Conservation (phyloP, 495 filamentous ascomycete species). For the Neurospora pannonica region DNA sequence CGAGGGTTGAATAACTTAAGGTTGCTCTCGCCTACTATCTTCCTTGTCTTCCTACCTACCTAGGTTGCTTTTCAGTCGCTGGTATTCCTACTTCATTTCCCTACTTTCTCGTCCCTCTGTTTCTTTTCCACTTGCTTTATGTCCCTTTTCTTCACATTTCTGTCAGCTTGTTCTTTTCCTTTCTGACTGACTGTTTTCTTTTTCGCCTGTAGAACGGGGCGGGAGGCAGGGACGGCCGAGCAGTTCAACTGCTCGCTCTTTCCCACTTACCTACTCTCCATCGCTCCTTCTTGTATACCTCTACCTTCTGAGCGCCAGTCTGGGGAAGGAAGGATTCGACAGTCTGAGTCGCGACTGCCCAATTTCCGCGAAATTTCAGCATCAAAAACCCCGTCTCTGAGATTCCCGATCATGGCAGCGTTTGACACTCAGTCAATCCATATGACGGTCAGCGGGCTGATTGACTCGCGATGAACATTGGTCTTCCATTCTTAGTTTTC, state of each 20-base stretch:
- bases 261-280: background rate
- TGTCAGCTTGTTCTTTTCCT: background rate
- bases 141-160: background rate
- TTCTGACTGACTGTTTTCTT: background rate
- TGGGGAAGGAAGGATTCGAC: background rate
- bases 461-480: too few relatives aligned
- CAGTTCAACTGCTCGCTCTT: background rate
- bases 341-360: too few relatives aligned
- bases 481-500: too few relatives aligned
- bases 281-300: background rate
- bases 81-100: background rate
- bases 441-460: too few relatives aligned
- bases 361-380: too few relatives aligned
- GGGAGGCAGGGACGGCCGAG: background rate
- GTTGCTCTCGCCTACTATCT: background rate
- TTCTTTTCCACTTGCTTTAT: background rate
- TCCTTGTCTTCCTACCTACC: too few relatives aligned
- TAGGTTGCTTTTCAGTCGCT: background rate
- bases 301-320: background rate
- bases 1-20: background rate
- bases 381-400: too few relatives aligned
- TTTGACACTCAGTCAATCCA: too few relatives aligned
- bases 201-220: background rate
- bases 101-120: background rate
- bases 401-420: too few relatives aligned